Evolutionary conservation across 2,329 filamentous ascomycete genomes (phyloP).

Genomic region (Exophiala bonariae): DNA sequence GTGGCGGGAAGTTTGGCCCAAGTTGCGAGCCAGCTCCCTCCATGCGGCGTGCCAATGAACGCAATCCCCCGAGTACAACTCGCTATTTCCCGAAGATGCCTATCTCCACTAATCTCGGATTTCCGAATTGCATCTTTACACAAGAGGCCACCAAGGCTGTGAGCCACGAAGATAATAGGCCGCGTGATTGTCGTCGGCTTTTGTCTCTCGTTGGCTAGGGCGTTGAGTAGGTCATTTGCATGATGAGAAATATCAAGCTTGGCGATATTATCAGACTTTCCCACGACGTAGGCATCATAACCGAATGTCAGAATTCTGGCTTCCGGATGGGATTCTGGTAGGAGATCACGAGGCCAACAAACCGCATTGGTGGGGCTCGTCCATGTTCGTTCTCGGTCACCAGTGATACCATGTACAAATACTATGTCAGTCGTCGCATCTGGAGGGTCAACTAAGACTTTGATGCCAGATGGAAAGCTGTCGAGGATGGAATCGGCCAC

Average conservation of each 20-base stretch:
- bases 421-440: conserved; percentile 20
- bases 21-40: conserved; percentile 31
- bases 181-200: conserved; percentile 25
- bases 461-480: not conserved
- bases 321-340: conserved; percentile 13
- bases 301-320: conserved; percentile 26
- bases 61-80: conserved; percentile 32
- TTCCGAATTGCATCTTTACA: conserved; percentile 30
- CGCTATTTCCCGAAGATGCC: conserved; percentile 28
- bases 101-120: conserved; percentile 20
- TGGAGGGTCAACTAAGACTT: conserved; percentile 5
- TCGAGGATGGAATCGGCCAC: too few species aligned
- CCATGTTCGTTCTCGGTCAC: conserved; percentile 29
- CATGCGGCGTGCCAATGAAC: conserved; percentile 41
- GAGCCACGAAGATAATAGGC: conserved; percentile 34
- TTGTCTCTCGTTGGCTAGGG: conserved; percentile 29
- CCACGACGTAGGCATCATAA: conserved; percentile 24
- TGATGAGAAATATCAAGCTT: conserved; percentile 34
- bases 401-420: conserved; percentile 29
- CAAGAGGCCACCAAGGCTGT: conserved; percentile 33
- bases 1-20: conserved; percentile 32
- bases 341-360: conserved; percentile 25
- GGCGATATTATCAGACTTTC: conserved; percentile 30
- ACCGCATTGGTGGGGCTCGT: conserved; percentile 21
- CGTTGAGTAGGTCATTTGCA: conserved; percentile 30